Base-by-base conservation (phyloP, 179 eudicot genomes). In the Spergularia azorica region DNA sequence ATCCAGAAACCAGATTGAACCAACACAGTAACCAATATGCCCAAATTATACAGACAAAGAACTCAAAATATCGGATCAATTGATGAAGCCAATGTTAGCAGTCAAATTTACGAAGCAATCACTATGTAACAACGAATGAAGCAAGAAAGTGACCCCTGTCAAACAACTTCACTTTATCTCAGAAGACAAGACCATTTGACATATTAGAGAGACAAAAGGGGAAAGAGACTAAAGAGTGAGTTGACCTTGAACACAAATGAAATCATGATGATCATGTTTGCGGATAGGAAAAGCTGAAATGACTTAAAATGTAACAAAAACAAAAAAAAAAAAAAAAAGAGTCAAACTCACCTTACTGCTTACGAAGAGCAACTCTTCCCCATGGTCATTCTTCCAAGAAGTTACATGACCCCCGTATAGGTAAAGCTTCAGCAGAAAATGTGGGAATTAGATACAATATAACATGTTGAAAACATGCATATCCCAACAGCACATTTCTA, bases 311-410 rank as follows among this genome's bases (percentile, higher is more conserved):
- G 38, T 5, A 41, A 6, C 1, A 41, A 41, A 41, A 41, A 41
- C 0, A 3, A n/a, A 26, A 20, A 14, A 56, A 41, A 43, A 72
- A 20, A 54, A 14, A 64, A 20, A 39, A 64, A 58, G 61, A 71
- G 71, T 8, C 15, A 70, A 72, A 52, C 77, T 83, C 81, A 94
- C 99, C 99, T 96, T 92, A 73, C 78, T 90, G 73, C 97, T 94
- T 70, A 94, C 82, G 74, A 91, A 96, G 71, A 96, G 98, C 81
- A 96, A 80, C 81, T 96, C 99, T 83, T 96, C 97, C n/a, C 91
- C 87, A 77, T 88, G 83, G 6, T 91, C 98, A 79, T 96, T 96
- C 88, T 91, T 96, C 99, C 99, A 96, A 63, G 99, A 96, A 60
- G 94, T 91, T 75, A 96, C 97, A 2, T 96, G 98, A 80, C 81